Percentiles rank a stretch among this genome's conserved stretches.
These are phyloP conservation scores for Fusarium xyrophilum DNA, from an alignment of 2,329 filamentous ascomycete genomes.

Conservation along the genomic window DNA sequence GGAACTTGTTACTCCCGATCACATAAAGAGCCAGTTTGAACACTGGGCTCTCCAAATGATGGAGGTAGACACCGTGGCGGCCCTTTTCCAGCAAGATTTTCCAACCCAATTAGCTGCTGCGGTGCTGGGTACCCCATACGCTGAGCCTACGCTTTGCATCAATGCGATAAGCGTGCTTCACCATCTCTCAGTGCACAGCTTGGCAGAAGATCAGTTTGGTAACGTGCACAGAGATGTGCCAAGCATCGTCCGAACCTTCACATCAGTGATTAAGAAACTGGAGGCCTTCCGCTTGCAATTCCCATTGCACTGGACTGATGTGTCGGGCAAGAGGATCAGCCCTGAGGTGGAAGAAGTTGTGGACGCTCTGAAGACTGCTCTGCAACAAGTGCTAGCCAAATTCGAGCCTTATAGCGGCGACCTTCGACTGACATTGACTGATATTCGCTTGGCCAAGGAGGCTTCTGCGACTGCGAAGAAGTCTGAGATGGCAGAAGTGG, in stretches of 20 bases:
- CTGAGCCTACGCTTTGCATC: constrained; percentile 70
- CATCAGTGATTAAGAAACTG: constrained; percentile 70
- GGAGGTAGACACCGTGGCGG: constrained; percentile 63
- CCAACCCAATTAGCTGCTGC: constrained; percentile 68
- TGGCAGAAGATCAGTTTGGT: constrained; percentile 83
- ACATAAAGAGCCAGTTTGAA: constrained; percentile 57
- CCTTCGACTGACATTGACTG: constrained; percentile 71
- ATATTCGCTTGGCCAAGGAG: constrained; percentile 77
- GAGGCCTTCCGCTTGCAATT: constrained; percentile 69
- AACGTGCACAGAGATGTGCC: constrained; percentile 86
- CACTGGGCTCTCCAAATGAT: constrained; percentile 56
- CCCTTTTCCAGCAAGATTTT: constrained; percentile 74
- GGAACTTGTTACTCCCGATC: constrained; percentile 58
- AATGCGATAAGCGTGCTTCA: constrained; percentile 76
- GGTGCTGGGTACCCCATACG: constrained; percentile 76
- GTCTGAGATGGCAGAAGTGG: constrained; percentile 41
- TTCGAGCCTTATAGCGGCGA: constrained; percentile 79
- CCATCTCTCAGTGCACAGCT: constrained; percentile 72
- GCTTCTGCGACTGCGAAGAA: constrained; percentile 54
- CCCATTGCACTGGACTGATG: constrained; percentile 80
- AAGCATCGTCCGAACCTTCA: constrained; percentile 75
- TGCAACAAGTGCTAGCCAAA: constrained; percentile 69
- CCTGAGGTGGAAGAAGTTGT: constrained; percentile 76
- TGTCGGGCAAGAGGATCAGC: constrained; percentile 61
- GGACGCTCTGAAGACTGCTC: constrained; percentile 66